Conservation (phyloP, 306 rosid genomes). For the Parietaria judaica region DNA sequence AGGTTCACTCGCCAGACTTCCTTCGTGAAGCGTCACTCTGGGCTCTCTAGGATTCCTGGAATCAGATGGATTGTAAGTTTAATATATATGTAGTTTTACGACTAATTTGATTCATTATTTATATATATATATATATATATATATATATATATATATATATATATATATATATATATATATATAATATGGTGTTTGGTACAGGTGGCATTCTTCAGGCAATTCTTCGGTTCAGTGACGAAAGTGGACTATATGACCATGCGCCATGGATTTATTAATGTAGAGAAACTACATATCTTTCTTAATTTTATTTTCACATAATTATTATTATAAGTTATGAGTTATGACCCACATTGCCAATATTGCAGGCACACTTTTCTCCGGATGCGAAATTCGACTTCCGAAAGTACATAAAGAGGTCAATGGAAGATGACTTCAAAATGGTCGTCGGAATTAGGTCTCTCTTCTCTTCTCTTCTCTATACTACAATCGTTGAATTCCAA, state of each 20-base stretch:
- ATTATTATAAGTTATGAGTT: background rate
- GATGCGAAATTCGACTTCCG: constrained; percentile 58
- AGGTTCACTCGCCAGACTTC: constrained; percentile 65
- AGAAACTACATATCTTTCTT: background rate
- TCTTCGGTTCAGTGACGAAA: constrained; percentile 46
- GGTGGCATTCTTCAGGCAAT: constrained; percentile 63
- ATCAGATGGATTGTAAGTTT: constrained; percentile 59
- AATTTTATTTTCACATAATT: background rate
- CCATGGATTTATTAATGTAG: constrained; percentile 60
- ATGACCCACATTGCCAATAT: background rate
- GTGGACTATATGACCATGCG: constrained; percentile 73
- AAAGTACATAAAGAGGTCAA: constrained; percentile 54
- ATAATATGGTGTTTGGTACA: background rate
- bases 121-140: too few relatives aligned
- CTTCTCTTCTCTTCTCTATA: background rate
- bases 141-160: too few relatives aligned
- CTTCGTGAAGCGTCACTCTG: constrained; percentile 58
- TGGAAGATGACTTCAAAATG: constrained; percentile 74
- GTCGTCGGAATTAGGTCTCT: constrained; percentile 59
- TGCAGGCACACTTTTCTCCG: constrained; percentile 63
- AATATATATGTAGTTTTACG: background rate
- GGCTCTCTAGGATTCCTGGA: constrained; percentile 43
- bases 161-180: too few relatives aligned
- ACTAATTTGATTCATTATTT: too few relatives aligned
- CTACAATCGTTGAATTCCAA: background rate